phyloP scores from a whole-genome alignment of 208 protist genomes.

The Hexamita inflata region DNA sequence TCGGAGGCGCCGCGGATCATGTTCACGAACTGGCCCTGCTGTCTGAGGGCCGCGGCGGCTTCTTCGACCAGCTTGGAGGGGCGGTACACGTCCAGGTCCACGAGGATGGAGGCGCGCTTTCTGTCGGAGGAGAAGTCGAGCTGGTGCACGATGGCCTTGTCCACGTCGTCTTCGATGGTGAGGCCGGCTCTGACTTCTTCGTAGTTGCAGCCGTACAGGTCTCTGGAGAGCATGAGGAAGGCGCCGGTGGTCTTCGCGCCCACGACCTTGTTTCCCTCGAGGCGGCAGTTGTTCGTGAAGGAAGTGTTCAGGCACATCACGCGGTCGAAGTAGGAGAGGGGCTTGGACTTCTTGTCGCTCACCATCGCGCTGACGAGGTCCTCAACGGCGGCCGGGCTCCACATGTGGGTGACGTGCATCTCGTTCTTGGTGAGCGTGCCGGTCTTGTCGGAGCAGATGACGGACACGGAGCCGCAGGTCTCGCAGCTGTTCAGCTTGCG shows the following conservation, averaged over 20 bases:
- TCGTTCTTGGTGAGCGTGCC: conserved; percentile 87
- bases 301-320: background rate
- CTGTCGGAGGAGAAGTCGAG: conserved; percentile 43
- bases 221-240: conserved; percentile 44
- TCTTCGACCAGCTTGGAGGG: too few species aligned
- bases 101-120: conserved; percentile 59
- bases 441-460: conserved; percentile 85
- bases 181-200: conserved; percentile 1
- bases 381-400: conserved; percentile 49
- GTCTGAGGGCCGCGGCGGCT: too few species aligned
- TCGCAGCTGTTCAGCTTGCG: conserved; percentile 77
- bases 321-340: background rate
- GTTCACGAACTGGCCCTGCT: too few species aligned
- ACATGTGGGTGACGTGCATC: conserved; percentile 77
- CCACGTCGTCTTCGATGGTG: background rate
- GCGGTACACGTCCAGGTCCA: conserved; percentile 53
- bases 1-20: too few species aligned
- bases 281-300: background rate
- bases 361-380: too few species aligned
- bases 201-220: conserved; percentile 32
- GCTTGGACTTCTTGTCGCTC: too few species aligned
- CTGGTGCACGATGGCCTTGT: background rate
- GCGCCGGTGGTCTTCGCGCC: conserved; percentile 64
- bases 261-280: too few species aligned
- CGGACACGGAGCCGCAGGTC: conserved; percentile 74